A percentile compares a stretch with the other conserved stretches of the same genome.
These are phyloP conservation scores for Telfairia occidentalis DNA, from an alignment of 331 rosid genomes.

Conservation along the genomic window DNA sequence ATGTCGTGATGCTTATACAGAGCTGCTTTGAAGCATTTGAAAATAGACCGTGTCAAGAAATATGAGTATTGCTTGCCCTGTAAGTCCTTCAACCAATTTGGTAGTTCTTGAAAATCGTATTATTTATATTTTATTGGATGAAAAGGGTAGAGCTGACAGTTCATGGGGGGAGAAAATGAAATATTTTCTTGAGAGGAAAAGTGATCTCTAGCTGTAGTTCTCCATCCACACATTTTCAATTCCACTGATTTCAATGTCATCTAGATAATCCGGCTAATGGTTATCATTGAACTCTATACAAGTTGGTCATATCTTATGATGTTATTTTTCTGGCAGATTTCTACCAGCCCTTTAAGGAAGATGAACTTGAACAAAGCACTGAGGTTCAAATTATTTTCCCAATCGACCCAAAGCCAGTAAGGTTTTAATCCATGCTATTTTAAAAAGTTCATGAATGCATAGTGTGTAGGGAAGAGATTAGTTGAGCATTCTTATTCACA, in stretches of 20 bases:
- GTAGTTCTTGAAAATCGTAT: background rate
- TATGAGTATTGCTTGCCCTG: slow-evolving; percentile 95
- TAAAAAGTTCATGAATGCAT: background rate
- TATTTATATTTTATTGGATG: background rate
- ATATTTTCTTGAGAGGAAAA: background rate
- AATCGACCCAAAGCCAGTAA: slow-evolving; percentile 64
- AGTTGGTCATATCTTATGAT: background rate
- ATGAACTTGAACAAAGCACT: slow-evolving; percentile 78
- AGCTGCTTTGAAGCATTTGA: slow-evolving; percentile 76
- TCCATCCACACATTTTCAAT: background rate
- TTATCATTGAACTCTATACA: background rate
- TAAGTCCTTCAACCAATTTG: slow-evolving; percentile 26
- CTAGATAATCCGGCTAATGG: background rate
- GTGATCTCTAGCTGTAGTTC: background rate
- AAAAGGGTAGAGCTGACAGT: background rate
- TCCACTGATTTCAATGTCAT: background rate
- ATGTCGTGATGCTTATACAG: slow-evolving; percentile 18
- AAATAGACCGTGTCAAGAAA: slow-evolving; percentile 82
- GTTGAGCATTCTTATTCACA: background rate
- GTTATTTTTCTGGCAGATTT: slow-evolving; percentile 20
- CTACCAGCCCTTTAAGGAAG: slow-evolving; percentile 81
- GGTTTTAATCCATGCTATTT: slow-evolving; percentile 3
- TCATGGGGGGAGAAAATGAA: background rate
- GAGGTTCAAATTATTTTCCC: slow-evolving; percentile 76
- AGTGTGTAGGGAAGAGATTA: background rate